phyloP scores from a whole-genome alignment of 2,329 filamentous ascomycete species.

The Tetracladium maxilliforme region DNA sequence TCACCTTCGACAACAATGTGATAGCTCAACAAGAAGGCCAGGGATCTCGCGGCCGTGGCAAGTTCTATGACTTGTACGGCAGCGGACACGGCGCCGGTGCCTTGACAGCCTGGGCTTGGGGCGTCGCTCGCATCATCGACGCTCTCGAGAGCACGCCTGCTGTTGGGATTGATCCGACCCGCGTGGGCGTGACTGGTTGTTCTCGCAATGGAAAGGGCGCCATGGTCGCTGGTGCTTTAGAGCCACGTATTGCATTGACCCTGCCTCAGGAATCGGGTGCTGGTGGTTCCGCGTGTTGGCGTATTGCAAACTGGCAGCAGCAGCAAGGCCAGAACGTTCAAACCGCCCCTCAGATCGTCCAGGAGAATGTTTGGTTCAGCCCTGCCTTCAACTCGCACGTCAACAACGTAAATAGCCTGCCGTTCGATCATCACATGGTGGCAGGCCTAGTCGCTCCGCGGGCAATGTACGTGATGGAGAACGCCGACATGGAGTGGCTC shows the following conservation, averaged over 20 bases:
- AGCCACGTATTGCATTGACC: conserved; percentile 41
- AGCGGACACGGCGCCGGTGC: conserved; percentile 38
- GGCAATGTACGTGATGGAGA: conserved; percentile 39
- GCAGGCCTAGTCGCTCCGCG: conserved; percentile 42
- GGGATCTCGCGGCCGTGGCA: conserved; percentile 35
- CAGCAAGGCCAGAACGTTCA: conserved; percentile 40
- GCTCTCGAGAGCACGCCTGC: conserved; percentile 33
- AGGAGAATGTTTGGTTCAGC: conserved; percentile 50
- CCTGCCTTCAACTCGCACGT: conserved; percentile 35
- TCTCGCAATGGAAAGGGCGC: conserved; percentile 51
- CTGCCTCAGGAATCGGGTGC: conserved; percentile 48
- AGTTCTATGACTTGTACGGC: conserved; percentile 45
- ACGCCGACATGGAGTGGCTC: conserved; percentile 33
- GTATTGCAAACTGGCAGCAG: conserved; percentile 34
- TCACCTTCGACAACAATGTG: conserved; percentile 43
- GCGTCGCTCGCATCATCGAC: conserved; percentile 43
- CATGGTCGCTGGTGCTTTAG: conserved; percentile 43
- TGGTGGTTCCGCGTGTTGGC: conserved; percentile 47
- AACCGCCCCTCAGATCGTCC: conserved; percentile 40
- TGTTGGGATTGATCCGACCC: conserved; percentile 27
- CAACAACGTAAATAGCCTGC: conserved; percentile 27
- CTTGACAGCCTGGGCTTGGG: conserved; percentile 49
- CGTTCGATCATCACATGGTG: conserved; percentile 42
- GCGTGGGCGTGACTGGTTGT: conserved; percentile 45
- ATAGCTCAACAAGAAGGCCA: conserved; percentile 33